Conservation (phyloP, 1,284 basidiomycete genomes). For the Microstroma glucosiphilum region DNA sequence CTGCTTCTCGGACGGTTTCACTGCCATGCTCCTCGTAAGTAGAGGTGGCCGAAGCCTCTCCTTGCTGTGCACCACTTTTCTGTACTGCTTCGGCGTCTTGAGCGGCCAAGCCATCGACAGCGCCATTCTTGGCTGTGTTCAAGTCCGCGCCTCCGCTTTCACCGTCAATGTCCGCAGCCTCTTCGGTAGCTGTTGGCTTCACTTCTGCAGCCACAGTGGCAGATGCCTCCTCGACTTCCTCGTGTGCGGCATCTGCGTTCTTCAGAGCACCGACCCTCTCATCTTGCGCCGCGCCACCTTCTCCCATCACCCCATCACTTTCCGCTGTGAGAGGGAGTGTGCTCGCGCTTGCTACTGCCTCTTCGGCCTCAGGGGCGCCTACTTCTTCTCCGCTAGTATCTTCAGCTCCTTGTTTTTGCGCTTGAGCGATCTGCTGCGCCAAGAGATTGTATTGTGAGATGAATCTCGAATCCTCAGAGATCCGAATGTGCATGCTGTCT, state of each 20-base stretch:
- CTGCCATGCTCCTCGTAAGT: background rate
- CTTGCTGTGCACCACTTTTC: background rate
- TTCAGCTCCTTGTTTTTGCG: conserved; percentile 9
- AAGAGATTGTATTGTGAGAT: conserved; percentile 45
- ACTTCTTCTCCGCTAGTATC: conserved; percentile 11
- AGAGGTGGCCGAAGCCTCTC: background rate
- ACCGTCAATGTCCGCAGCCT: conserved; percentile 9
- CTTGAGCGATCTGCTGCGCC: conserved; percentile 23
- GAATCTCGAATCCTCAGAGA: conserved; percentile 36
- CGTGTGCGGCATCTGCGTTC: background rate
- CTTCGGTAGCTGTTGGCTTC: conserved; percentile 16
- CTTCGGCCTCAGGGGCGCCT: background rate
- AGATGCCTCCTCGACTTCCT: conserved; percentile 9
- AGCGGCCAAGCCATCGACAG: conserved; percentile 11
- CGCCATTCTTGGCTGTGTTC: conserved; percentile 12
- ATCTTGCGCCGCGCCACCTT: conserved; percentile 8
- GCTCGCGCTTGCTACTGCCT: too few relatives aligned
- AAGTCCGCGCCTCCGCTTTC: conserved; percentile 15
- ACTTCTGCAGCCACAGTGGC: conserved; percentile 9
- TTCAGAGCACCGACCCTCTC: background rate
- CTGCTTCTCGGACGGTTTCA: background rate
- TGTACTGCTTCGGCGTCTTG: conserved; percentile 15
- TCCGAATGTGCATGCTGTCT: conserved; percentile 34
- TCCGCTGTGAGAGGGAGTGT: conserved; percentile 5
- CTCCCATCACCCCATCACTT: conserved; percentile 12